A percentile compares a stretch with the other conserved stretches of the same genome.
phyloP scores from a whole-genome alignment of 257 asterid genomes.

The Plantago elongata region DNA sequence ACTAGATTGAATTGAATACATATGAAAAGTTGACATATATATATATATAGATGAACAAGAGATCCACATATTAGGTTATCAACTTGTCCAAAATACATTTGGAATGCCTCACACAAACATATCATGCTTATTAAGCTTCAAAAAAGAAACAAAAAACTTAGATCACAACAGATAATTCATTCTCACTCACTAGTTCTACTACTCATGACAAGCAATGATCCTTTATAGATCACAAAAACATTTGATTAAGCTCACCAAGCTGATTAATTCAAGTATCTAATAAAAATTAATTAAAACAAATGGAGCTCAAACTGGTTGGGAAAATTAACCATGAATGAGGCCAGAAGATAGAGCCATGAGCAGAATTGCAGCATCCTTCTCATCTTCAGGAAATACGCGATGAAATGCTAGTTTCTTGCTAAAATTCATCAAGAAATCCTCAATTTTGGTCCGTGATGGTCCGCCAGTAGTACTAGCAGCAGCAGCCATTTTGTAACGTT shows the following conservation, averaged over 20 bases:
- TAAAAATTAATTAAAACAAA: not conserved
- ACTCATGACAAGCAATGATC: not conserved
- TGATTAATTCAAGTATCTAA: not conserved
- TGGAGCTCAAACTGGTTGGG: not conserved
- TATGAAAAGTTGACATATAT: too few relatives aligned
- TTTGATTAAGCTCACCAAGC: not conserved
- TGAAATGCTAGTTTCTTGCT: constrained; percentile 63
- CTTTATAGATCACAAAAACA: constrained; percentile 4
- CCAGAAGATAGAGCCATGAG: constrained; percentile 92
- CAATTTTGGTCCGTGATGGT: constrained; percentile 26
- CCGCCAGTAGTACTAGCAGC: constrained; percentile 2
- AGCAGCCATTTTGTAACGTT: constrained; percentile 37
- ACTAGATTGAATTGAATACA: too few relatives aligned
- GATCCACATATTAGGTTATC: constrained; percentile 15
- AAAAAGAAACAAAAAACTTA: not conserved
- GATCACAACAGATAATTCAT: not conserved
- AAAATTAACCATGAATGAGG: constrained; percentile 61
- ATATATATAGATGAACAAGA: constrained; percentile 2
- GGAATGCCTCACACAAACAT: not conserved
- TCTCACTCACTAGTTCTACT: constrained; percentile 10
- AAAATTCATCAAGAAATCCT: constrained; percentile 70
- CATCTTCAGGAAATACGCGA: constrained; percentile 83
- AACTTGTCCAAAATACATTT: constrained; percentile 5
- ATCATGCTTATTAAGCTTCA: not conserved
- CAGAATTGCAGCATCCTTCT: constrained; percentile 89